phyloP scores from a whole-genome alignment of 805 yeast genomes.

The Priceomyces melissophilus region DNA sequence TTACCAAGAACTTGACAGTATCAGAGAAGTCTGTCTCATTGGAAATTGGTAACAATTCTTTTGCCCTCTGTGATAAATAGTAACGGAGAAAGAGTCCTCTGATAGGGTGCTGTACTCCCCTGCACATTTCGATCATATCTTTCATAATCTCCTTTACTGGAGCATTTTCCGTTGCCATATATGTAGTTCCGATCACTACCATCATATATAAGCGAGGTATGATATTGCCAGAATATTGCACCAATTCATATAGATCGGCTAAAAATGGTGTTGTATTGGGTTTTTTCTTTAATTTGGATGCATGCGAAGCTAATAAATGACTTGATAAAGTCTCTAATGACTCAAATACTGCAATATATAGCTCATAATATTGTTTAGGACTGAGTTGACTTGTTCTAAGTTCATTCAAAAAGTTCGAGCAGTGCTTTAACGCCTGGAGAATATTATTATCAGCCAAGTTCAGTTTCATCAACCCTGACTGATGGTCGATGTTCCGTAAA shows the following conservation, averaged over 20 bases:
- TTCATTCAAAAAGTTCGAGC: conserved; percentile 77
- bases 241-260: conserved; percentile 89
- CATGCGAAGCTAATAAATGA: conserved; percentile 65
- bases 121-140: conserved; percentile 96
- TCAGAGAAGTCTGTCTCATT: conserved; percentile 48
- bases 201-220: conserved; percentile 88
- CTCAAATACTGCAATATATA: conserved; percentile 81
- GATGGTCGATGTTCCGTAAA: conserved; percentile 54
- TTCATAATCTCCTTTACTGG: conserved; percentile 84
- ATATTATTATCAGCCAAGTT: conserved; percentile 63
- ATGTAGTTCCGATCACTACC: conserved; percentile 93
- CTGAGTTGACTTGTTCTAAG: conserved; percentile 69
- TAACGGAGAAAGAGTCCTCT: conserved; percentile 88
- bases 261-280: conserved; percentile 40
- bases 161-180: conserved; percentile 71
- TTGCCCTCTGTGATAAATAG: conserved; percentile 80
- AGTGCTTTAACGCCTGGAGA: conserved; percentile 86
- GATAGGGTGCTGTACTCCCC: conserved; percentile 94
- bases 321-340: conserved; percentile 66
- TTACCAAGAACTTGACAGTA: conserved; percentile 72
- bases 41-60: conserved; percentile 53
- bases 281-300: conserved; percentile 52
- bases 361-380: conserved; percentile 91
- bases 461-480: conserved; percentile 71
- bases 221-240: conserved; percentile 92